Base-by-base conservation (phyloP, 2,329 filamentous ascomycete species). In the Thermomyces lanuginosus region DNA sequence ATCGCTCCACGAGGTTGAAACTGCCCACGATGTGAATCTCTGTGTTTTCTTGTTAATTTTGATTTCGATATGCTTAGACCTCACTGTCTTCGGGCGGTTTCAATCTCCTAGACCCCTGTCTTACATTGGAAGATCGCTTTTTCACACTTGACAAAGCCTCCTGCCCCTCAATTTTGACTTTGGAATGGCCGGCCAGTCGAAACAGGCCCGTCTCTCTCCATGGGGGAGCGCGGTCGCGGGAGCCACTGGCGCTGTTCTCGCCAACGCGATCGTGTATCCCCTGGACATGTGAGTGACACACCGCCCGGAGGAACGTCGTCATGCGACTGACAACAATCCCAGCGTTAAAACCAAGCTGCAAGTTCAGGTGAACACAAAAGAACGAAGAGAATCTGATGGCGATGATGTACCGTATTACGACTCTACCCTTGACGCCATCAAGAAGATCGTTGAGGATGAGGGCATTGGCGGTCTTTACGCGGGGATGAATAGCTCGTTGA, bases 271-370 rank as follows among this genome's bases (percentile, higher is more conserved):
- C 36, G 86, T 95, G 31, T 98, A 98, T 55, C 89, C 89, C 24
- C 66, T 98, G 34, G 89, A 98, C 56, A 84, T 98, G 84, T 92
- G 63, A 62, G 78, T 58, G 20, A 15, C 16, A 14, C 22, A 13
- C 26, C 24, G 16, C 8, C 16, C 24, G 17, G 8, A 14, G 26
- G 21, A 13, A 26, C 10, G 17, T 19, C 12, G 21, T 20, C 22
- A 27, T 11, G 11, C 25, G 26, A 21, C 38, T 49, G 27, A 44
- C 32, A 9, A 14, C 23, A 16, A 11, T n/a, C 28, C 13, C 46
- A 93, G 84, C 43, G 80, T 98, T 43, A 98, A 98, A 61, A 98
- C 89, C 25, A 76, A 83, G 32, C 67, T 98, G 16, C 89, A 98
- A 57, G 86, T 95, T 16, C 89, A 98, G 55, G 75, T 92, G 28